Conservation (phyloP, 805 yeast genomes). For the Dipodascus albidus region DNA sequence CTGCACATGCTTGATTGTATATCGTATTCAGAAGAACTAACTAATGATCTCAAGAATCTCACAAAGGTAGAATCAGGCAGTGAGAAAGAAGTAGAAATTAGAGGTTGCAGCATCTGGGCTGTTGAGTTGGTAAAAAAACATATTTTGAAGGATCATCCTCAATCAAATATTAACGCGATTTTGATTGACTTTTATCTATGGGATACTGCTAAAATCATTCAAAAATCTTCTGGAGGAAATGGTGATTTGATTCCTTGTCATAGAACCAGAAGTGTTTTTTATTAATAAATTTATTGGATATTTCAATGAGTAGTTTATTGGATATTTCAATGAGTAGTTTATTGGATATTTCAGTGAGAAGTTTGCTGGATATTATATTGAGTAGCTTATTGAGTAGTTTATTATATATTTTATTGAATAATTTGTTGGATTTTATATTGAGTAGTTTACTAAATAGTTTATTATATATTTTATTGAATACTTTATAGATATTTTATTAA, state of each 20-base stretch:
- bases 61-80: slow-evolving; percentile 22
- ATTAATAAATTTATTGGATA: too few relatives aligned
- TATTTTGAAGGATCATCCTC: slow-evolving; percentile 16
- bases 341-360: too few relatives aligned
- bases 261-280: slow-evolving; percentile 28
- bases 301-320: too few relatives aligned
- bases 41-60: slow-evolving; percentile 13
- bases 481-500: not conserved
- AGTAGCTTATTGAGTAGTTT: too few relatives aligned
- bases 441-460: too few relatives aligned
- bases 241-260: slow-evolving; percentile 24
- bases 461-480: not conserved
- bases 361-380: not conserved
- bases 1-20: slow-evolving; percentile 28
- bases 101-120: slow-evolving; percentile 32
- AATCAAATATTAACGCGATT: slow-evolving; percentile 24
- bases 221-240: slow-evolving; percentile 11
- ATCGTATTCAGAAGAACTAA: slow-evolving; percentile 22
- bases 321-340: too few relatives aligned
- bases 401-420: not conserved
- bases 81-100: slow-evolving; percentile 28
- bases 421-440: not conserved
- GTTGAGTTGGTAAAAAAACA: slow-evolving; percentile 26
- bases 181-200: slow-evolving; percentile 33
- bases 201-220: slow-evolving; percentile 33